phyloP scores from a whole-genome alignment of 495 filamentous ascomycete species.

The Cercophora samala region DNA sequence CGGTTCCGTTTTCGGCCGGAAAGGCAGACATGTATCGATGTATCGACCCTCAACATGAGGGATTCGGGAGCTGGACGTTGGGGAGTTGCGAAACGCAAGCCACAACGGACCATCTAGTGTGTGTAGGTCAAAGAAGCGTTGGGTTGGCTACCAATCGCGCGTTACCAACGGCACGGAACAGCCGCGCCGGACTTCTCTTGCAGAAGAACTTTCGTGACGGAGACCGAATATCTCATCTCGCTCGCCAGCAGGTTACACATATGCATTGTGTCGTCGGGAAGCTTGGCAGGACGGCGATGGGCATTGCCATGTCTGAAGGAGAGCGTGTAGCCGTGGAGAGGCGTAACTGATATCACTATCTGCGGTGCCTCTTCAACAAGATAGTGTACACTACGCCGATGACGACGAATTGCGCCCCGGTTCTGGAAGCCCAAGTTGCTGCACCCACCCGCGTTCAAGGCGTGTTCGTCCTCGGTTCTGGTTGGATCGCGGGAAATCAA shows the following conservation, averaged over 20 bases:
- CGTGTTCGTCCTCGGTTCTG: constrained; percentile 9
- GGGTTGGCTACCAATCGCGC: not conserved
- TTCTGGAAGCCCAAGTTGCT: constrained; percentile 3
- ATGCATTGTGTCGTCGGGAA: not conserved
- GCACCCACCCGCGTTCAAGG: not conserved
- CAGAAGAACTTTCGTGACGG: not conserved
- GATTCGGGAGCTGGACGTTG: not conserved
- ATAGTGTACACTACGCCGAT: not conserved
- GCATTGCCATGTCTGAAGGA: no score
- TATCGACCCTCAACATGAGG: not conserved
- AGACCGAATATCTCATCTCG: constrained; percentile 1
- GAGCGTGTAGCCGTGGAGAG: not conserved
- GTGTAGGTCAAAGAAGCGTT: not conserved
- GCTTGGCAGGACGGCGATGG: constrained; percentile 4
- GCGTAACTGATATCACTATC: not conserved
- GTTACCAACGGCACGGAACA: constrained; percentile 8
- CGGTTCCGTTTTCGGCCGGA: not conserved
- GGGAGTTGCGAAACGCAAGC: not conserved
- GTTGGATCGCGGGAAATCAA: constrained; percentile 18
- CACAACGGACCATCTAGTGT: not conserved
- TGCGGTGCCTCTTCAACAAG: not conserved
- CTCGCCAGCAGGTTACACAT: not conserved
- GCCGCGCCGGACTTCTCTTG: not conserved
- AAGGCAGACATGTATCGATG: not conserved
- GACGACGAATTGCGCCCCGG: not conserved